These are phyloP conservation scores for Fusarium sp. DNA, from an alignment of 2,329 filamentous ascomycete species.

Conservation along the genomic window DNA sequence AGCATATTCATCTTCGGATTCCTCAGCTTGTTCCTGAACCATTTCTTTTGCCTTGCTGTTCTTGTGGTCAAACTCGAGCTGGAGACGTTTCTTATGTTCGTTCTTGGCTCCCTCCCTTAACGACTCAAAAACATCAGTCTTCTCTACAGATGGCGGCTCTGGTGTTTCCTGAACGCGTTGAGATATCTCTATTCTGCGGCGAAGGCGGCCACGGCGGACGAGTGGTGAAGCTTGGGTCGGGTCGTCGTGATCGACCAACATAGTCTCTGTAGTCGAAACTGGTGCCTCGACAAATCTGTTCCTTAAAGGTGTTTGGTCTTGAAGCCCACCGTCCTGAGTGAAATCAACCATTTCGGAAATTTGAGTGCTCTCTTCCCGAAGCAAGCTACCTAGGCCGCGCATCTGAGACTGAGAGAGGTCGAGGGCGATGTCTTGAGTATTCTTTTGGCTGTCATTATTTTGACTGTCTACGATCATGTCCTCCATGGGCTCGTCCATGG, in stretches of 20 bases:
- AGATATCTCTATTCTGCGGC: slow-evolving; percentile 51
- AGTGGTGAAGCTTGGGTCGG: slow-evolving; percentile 71
- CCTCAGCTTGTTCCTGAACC: slow-evolving; percentile 92
- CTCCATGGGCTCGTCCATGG: slow-evolving; percentile 64
- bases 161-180: slow-evolving; percentile 33
- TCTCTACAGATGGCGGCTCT: slow-evolving; percentile 24
- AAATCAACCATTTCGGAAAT: slow-evolving; percentile 75
- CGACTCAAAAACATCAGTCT: slow-evolving; percentile 68
- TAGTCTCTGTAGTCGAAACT: slow-evolving; percentile 75
- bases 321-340: slow-evolving; percentile 84
- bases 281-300: slow-evolving; percentile 72
- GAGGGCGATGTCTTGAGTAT: slow-evolving; percentile 60
- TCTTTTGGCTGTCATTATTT: slow-evolving; percentile 46
- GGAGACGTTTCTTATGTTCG: slow-evolving; percentile 61
- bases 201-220: slow-evolving; percentile 66
- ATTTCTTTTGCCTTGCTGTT: slow-evolving; percentile 88
- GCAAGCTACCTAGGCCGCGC: slow-evolving; percentile 66
- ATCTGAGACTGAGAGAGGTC: slow-evolving; percentile 69
- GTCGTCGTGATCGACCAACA: slow-evolving; percentile 57
- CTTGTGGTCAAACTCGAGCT: slow-evolving; percentile 79
- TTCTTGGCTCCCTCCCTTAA: slow-evolving; percentile 73
- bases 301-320: slow-evolving; percentile 75
- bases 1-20: slow-evolving; percentile 98
- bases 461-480: slow-evolving; percentile 60
- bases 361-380: slow-evolving; percentile 65